These are phyloP conservation scores for Silene conica DNA, from an alignment of 148 eudicot genomes.

Conservation along the genomic window DNA sequence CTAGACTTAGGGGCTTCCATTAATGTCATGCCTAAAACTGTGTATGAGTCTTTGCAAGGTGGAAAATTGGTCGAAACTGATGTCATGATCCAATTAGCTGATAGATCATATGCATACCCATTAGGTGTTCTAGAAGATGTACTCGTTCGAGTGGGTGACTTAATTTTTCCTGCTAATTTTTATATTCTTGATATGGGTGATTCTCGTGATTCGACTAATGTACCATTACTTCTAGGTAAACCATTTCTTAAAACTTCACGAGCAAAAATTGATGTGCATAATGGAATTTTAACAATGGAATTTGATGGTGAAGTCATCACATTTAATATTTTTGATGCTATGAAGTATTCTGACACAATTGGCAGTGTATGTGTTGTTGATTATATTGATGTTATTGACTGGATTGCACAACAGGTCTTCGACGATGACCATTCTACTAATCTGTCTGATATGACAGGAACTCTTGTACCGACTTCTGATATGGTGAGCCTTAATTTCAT, in stretches of 20 bases:
- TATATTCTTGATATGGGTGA: slow-evolving; percentile 22
- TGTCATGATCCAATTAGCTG: slow-evolving; percentile 21
- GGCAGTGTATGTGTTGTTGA: no score
- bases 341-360: no score
- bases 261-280: slow-evolving; percentile 7
- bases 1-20: slow-evolving; percentile 21
- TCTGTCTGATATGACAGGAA: no score
- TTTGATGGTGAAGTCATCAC: no score
- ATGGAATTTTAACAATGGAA: not conserved
- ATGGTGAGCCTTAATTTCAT: no score
- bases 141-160: not conserved
- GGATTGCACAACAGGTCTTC: no score
- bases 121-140: slow-evolving; percentile 18
- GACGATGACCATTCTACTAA: no score
- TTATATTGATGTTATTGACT: not conserved
- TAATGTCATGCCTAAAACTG: not conserved
- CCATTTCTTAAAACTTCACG: not conserved
- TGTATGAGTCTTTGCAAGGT: slow-evolving; percentile 1
- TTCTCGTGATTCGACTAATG: not conserved
- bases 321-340: not conserved
- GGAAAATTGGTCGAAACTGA: slow-evolving; percentile 1
- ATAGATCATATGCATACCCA: slow-evolving; percentile 21
- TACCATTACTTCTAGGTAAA: not conserved
- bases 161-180: no score
- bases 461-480: no score